Evolutionary conservation across 371 early-diverging fungal genomes (phyloP).

Genomic region (Mortierella sp.): DNA sequence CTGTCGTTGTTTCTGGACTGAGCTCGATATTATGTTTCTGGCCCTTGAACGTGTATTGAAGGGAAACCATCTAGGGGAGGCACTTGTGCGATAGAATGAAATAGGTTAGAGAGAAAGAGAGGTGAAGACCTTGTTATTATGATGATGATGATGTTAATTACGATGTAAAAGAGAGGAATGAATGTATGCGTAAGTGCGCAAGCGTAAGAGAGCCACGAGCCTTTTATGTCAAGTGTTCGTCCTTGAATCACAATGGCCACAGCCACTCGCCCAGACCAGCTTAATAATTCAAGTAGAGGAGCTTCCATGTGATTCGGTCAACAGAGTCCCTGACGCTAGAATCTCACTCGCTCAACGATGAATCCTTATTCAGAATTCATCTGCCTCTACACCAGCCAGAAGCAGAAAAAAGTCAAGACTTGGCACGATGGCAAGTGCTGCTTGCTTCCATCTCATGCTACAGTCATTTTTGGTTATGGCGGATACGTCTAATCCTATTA

Average conservation of each 20-base stretch:
- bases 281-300: no score
- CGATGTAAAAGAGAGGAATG: no score
- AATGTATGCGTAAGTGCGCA: no score
- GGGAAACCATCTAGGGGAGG: slow-evolving; percentile 6
- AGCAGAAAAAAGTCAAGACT: slow-evolving; percentile 68
- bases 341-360: slow-evolving; percentile 15
- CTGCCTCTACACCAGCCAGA: slow-evolving; percentile 67
- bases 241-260: no score
- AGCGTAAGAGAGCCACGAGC: no score
- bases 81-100: slow-evolving; percentile 47
- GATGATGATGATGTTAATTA: no score
- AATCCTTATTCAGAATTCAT: slow-evolving; percentile 51
- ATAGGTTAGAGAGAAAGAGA: background rate
- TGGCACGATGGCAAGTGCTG: slow-evolving; percentile 70
- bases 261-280: no score
- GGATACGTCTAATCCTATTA: background rate
- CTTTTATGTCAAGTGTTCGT: no score
- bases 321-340: no score
- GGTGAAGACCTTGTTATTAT: no score
- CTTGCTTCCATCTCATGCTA: background rate
- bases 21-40: slow-evolving; percentile 45
- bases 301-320: background rate
- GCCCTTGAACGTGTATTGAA: slow-evolving; percentile 61
- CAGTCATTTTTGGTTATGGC: no score
- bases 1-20: slow-evolving; percentile 37